phyloP scores from a whole-genome alignment of 495 filamentous ascomycete genomes.

The Penicillium nucicola region DNA sequence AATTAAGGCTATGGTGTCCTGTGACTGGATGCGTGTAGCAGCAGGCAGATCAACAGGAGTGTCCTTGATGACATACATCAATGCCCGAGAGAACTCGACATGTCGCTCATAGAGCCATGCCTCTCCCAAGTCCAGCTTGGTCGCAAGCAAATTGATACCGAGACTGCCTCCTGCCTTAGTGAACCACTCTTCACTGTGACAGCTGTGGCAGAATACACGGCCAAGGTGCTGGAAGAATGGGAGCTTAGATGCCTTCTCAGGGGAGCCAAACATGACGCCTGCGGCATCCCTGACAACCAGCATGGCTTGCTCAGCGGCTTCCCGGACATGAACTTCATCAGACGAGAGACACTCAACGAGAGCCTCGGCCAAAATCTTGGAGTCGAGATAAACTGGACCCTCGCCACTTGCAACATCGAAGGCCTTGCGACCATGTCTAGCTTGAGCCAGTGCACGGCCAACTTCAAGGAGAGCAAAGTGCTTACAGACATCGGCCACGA shows the following conservation, averaged over 20 bases:
- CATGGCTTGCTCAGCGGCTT: slow-evolving; percentile 76
- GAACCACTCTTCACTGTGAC: slow-evolving; percentile 97
- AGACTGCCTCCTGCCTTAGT: slow-evolving; percentile 88
- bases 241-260: slow-evolving; percentile 64
- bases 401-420: slow-evolving; percentile 86
- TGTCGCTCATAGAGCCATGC: slow-evolving; percentile 77
- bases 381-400: slow-evolving; percentile 81
- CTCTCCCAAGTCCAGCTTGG: slow-evolving; percentile 77
- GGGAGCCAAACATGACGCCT: slow-evolving; percentile 73
- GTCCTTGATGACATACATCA: slow-evolving; percentile 97
- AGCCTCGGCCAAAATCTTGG: slow-evolving; percentile 79
- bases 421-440: slow-evolving; percentile 64
- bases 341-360: slow-evolving; percentile 85
- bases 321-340: slow-evolving; percentile 73
- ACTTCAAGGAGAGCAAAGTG: slow-evolving; percentile 94
- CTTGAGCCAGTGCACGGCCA: slow-evolving; percentile 70
- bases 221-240: slow-evolving; percentile 80
- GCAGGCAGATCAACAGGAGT: slow-evolving; percentile 90
- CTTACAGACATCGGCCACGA: slow-evolving; percentile 75
- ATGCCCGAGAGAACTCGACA: slow-evolving; percentile 75
- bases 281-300: slow-evolving; percentile 73
- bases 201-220: slow-evolving; percentile 84
- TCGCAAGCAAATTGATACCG: slow-evolving; percentile 80
- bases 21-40: slow-evolving; percentile 74
- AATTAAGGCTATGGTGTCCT: slow-evolving; percentile 75